Conservation (phyloP, 257 asterid species). For the Eucommia ulmoides region DNA sequence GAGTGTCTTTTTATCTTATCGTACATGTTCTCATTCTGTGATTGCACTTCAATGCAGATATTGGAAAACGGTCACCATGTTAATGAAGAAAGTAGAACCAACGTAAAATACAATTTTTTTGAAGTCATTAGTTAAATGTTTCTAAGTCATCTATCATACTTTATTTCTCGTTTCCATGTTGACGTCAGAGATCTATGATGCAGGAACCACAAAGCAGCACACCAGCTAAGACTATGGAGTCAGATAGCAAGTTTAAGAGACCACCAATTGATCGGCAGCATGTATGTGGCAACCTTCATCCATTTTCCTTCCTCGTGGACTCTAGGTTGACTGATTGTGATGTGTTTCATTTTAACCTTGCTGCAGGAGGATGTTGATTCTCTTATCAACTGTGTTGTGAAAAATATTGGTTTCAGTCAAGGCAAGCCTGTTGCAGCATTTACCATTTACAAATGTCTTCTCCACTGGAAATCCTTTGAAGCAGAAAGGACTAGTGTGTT, state of each 20-base stretch:
- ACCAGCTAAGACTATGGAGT: too few species aligned
- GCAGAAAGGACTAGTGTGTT: conserved; percentile 97
- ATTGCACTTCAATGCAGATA: conserved; percentile 39
- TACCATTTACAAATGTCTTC: conserved; percentile 92
- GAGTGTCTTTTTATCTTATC: conserved; percentile 8
- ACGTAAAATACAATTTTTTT: too few species aligned
- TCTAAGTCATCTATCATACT: too few species aligned
- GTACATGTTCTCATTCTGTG: conserved; percentile 9
- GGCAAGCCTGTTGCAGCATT: conserved; percentile 98
- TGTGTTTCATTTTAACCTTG: conserved; percentile 8
- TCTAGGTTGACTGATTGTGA: not conserved
- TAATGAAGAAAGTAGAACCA: conserved; percentile 33
- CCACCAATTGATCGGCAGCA: conserved; percentile 81
- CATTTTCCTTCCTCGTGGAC: conserved; percentile 7
- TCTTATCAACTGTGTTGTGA: conserved; percentile 75
- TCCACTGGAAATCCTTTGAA: conserved; percentile 98
- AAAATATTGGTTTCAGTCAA: conserved; percentile 92
- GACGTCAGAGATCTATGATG: too few species aligned
- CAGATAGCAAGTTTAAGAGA: too few species aligned
- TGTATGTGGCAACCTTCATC: conserved; percentile 29
- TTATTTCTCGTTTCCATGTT: too few species aligned
- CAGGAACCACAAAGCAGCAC: conserved; percentile 45
- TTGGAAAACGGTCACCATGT: conserved; percentile 75
- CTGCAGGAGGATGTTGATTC: conserved; percentile 96
- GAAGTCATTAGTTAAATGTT: too few species aligned